Evolutionary conservation across 2,329 filamentous ascomycete species (phyloP).

Genomic region (Aurifilum marmelostoma): DNA sequence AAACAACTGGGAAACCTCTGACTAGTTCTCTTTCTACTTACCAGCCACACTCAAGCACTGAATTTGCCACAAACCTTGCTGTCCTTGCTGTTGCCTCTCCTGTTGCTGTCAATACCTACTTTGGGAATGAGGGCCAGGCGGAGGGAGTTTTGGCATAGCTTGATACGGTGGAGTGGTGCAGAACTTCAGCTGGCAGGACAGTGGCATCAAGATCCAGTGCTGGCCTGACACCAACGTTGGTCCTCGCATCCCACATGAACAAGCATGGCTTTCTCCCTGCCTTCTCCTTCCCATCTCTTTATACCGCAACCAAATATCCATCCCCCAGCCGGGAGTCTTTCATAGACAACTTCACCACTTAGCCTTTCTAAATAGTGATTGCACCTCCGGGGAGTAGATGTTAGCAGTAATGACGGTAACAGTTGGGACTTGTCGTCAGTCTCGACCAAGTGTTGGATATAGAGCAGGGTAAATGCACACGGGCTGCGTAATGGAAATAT

Average conservation of each 20-base stretch:
- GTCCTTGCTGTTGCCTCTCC: neutral
- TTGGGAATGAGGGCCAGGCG: neutral
- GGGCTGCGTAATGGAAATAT: neutral
- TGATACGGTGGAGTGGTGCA: neutral
- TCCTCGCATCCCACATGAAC: neutral
- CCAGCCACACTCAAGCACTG: neutral
- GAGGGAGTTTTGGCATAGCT: neutral
- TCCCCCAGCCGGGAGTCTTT: neutral
- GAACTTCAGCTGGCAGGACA: conserved; percentile 2
- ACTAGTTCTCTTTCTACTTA: no score
- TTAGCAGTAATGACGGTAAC: neutral
- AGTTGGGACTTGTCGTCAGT: neutral
- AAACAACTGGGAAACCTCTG: neutral
- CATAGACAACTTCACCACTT: neutral
- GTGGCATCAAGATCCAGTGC: neutral
- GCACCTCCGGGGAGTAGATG: neutral
- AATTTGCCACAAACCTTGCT: neutral
- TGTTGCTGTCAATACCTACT: neutral
- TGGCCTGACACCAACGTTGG: neutral
- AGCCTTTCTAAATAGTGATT: neutral
- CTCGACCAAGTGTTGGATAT: neutral
- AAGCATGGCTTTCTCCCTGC: neutral
- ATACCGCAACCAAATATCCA: neutral
- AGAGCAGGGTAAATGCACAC: no score
- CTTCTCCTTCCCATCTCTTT: neutral